These are phyloP conservation scores for Hortaea sp. DNA, from an alignment of 2,329 filamentous ascomycete species.

Conservation along the genomic window DNA sequence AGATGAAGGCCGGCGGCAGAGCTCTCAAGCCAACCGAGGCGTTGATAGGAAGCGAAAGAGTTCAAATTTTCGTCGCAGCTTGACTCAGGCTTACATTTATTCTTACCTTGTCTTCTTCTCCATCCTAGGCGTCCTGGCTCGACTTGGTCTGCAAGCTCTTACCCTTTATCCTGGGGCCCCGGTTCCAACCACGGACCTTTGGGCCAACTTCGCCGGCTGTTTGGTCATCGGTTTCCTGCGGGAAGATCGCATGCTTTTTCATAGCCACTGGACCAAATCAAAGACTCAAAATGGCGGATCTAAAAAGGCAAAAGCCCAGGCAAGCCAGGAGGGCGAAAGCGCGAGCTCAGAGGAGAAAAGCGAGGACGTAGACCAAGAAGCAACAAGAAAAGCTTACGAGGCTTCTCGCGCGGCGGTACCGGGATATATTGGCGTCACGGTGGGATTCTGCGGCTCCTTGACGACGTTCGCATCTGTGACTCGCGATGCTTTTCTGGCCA, in stretches of 20 bases:
- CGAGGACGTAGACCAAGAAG: conserved; percentile 26
- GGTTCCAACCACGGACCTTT: conserved; percentile 59
- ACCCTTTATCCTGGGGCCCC: conserved; percentile 68
- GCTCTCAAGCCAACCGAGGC: background rate
- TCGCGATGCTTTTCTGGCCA: conserved; percentile 64
- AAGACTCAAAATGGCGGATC: too few species aligned
- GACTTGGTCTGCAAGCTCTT: conserved; percentile 64
- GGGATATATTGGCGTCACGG: conserved; percentile 71
- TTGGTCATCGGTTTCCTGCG: conserved; percentile 71
- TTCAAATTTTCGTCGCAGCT: background rate
- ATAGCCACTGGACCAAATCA: conserved; percentile 45
- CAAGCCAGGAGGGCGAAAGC: conserved; percentile 17
- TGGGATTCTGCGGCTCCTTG: conserved; percentile 75
- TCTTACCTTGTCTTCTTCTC: conserved; percentile 77
- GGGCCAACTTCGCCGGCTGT: conserved; percentile 74
- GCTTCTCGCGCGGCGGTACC: conserved; percentile 65
- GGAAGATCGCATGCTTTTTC: conserved; percentile 66
- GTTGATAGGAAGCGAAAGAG: background rate
- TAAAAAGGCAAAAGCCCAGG: too few species aligned
- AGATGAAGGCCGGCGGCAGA: background rate
- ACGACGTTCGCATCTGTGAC: conserved; percentile 83
- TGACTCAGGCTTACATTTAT: conserved; percentile 43
- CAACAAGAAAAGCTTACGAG: conserved; percentile 11
- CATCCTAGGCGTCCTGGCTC: conserved; percentile 70
- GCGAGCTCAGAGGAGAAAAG: conserved; percentile 24